Conservation (phyloP, 78 protist genomes). For the Neovahlkampfia damariscottae region DNA sequence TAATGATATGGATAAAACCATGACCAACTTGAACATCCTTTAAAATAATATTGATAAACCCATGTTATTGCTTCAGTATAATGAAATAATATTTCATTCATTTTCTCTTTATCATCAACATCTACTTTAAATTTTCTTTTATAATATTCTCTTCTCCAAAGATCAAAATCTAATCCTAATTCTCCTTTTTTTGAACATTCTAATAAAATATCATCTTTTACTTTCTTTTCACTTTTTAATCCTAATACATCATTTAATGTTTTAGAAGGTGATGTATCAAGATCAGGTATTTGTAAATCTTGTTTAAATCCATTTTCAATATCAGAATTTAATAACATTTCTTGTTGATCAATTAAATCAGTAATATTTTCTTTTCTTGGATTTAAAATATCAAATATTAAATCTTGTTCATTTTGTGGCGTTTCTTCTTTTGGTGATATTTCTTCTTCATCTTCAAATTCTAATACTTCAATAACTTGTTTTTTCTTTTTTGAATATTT, state of each 20-base stretch:
- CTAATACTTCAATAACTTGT: too few relatives aligned
- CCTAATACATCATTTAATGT: not conserved
- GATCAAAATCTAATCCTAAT: not conserved
- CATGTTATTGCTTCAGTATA: constrained; percentile 65
- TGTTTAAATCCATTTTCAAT: not conserved
- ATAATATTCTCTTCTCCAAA: not conserved
- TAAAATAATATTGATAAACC: constrained; percentile 82
- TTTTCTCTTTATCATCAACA: not conserved
- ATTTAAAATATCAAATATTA: too few relatives aligned
- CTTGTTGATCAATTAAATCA: too few relatives aligned
- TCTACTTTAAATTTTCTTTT: not conserved
- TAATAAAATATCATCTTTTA: not conserved
- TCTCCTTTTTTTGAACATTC: not conserved
- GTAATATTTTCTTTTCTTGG: too few relatives aligned
- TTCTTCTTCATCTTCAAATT: too few relatives aligned
- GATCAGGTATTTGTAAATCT: not conserved
- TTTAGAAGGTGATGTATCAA: not conserved
- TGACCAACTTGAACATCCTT: constrained; percentile 75
- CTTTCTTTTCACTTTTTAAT: not conserved
- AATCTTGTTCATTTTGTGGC: too few relatives aligned
- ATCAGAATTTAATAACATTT: not conserved
- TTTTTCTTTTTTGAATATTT: too few relatives aligned
- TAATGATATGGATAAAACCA: constrained; percentile 90
- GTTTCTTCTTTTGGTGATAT: too few relatives aligned
- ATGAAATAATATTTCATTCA: not conserved